Conservation (phyloP, 345 rosid genomes). For the Microcos paniculata region DNA sequence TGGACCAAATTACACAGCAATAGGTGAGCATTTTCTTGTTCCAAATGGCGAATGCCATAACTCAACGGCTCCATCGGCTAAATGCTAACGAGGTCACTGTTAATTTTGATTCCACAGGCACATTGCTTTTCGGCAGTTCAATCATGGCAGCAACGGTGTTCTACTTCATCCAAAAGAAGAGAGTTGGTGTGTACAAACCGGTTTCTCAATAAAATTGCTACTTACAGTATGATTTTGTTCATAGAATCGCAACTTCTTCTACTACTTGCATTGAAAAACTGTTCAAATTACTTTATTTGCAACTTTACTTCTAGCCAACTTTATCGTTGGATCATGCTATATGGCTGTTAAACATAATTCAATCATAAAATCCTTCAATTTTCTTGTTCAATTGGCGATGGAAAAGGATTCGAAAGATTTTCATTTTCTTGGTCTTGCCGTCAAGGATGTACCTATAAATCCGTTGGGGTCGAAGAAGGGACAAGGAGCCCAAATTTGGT, state of each 20-base stretch:
- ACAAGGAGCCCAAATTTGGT: too few species aligned
- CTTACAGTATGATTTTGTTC: too few species aligned
- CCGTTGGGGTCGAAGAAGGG: too few species aligned
- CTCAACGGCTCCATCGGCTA: neutral
- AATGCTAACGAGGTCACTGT: neutral
- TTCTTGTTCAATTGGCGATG: too few species aligned
- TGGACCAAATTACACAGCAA: neutral
- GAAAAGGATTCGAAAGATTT: too few species aligned
- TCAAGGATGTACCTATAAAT: too few species aligned
- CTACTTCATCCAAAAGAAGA: slow-evolving; percentile 1
- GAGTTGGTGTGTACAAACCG: neutral
- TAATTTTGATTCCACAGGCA: neutral
- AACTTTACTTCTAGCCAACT: too few species aligned
- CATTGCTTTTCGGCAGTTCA: neutral
- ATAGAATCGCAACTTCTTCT: neutral
- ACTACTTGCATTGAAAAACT: neutral
- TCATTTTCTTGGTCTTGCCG: too few species aligned
- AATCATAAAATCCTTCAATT: too few species aligned
- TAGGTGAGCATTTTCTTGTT: neutral
- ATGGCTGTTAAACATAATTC: too few species aligned
- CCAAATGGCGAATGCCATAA: neutral
- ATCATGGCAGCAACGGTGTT: neutral
- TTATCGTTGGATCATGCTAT: too few species aligned
- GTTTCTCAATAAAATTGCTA: neutral
- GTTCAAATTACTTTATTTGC: too few species aligned